phyloP scores from a whole-genome alignment of 495 filamentous ascomycete genomes.

The Neurospora sp. region DNA sequence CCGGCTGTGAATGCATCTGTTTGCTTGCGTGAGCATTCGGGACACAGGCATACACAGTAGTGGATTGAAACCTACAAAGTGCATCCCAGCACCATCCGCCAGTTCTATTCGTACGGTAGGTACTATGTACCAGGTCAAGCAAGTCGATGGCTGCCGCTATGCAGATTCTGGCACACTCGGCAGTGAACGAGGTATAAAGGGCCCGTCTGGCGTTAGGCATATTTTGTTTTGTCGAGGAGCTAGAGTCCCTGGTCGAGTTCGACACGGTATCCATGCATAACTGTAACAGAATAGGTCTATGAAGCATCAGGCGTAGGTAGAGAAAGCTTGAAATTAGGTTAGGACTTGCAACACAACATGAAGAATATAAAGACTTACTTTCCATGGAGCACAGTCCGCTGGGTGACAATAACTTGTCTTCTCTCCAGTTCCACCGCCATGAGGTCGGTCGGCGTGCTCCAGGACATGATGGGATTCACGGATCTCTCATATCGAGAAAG shows the following conservation, averaged over 20 bases:
- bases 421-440: constrained; percentile 5
- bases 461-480: constrained; percentile 28
- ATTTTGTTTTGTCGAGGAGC: not conserved
- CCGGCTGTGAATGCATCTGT: constrained; percentile 35
- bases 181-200: constrained; percentile 28
- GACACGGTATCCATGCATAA: constrained; percentile 27
- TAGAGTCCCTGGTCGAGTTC: not conserved
- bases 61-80: constrained; percentile 25
- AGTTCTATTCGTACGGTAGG: constrained; percentile 28
- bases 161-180: constrained; percentile 31
- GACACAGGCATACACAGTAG: not conserved
- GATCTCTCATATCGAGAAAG: constrained; percentile 28
- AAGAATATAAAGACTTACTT: constrained; percentile 18
- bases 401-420: constrained; percentile 21
- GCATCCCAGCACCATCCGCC: constrained; percentile 42
- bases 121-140: constrained; percentile 27
- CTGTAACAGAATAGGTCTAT: constrained; percentile 38
- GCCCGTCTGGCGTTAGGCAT: constrained; percentile 12
- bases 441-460: constrained; percentile 17
- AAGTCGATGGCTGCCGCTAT: constrained; percentile 31
- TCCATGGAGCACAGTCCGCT: constrained; percentile 32
- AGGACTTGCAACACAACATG: not conserved
- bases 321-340: constrained; percentile 27
- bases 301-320: constrained; percentile 34
- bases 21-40: not conserved